Evolutionary conservation across 495 filamentous ascomycete genomes (phyloP).

Genomic region (Penicillium bovifimosum): DNA sequence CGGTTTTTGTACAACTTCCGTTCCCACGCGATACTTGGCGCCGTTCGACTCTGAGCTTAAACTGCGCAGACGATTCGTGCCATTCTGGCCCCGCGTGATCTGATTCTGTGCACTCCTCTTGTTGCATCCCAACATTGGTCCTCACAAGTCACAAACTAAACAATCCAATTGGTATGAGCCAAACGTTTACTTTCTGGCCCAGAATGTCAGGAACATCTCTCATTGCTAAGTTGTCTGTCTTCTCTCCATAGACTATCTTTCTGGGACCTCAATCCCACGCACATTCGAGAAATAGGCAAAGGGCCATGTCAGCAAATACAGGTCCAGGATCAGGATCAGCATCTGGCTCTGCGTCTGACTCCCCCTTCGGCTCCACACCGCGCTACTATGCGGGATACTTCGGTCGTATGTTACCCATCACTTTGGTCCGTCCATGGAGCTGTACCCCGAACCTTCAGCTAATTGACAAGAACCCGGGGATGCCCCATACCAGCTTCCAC

Average conservation of each 20-base stretch:
- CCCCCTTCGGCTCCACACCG: not conserved
- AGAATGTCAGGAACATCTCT: not conserved
- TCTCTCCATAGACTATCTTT: not conserved
- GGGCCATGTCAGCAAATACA: conserved; percentile 31
- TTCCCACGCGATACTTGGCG: not conserved
- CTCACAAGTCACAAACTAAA: not conserved
- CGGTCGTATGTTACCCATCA: conserved; percentile 44
- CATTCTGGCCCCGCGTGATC: not conserved
- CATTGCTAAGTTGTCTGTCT: conserved; percentile 5
- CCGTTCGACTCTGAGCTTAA: not conserved
- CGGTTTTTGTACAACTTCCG: not conserved
- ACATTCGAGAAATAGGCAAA: not conserved
- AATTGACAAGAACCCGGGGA: conserved; percentile 35
- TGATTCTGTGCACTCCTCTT: not conserved
- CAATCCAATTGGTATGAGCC: conserved; percentile 7
- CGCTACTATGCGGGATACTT: conserved; percentile 43
- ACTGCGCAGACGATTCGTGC: not conserved
- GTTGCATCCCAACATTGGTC: not conserved
- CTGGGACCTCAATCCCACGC: not conserved
- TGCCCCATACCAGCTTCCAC: conserved; percentile 47
- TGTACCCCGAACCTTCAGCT: conserved; percentile 29
- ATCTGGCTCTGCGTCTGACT: not conserved
- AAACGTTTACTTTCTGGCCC: not conserved
- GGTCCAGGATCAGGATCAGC: not conserved
- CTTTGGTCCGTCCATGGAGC: conserved; percentile 24